phyloP scores from a whole-genome alignment of 768 basidiomycete species.

The Suillus fuscotomentosus region DNA sequence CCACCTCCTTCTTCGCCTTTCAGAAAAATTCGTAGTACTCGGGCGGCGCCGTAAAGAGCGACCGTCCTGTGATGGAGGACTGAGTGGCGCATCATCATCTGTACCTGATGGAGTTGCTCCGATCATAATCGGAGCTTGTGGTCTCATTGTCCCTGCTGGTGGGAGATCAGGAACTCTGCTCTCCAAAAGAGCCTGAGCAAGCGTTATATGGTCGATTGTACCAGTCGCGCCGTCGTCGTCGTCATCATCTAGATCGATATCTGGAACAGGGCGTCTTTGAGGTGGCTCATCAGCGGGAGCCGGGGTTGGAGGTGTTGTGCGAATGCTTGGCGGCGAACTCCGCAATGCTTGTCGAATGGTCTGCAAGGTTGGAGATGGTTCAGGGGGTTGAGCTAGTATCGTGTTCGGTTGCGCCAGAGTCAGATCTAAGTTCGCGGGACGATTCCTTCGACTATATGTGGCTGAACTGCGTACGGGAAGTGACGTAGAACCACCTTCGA shows the following conservation, averaged over 20 bases:
- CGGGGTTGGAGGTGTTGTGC: slow-evolving; percentile 18
- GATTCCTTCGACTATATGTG: slow-evolving; percentile 42
- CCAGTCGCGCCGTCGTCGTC: slow-evolving; percentile 43
- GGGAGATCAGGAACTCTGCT: slow-evolving; percentile 76
- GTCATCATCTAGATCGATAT: slow-evolving; percentile 54
- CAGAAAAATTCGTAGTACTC: slow-evolving; percentile 30
- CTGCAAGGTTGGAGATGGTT: slow-evolving; percentile 63
- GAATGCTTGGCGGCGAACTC: slow-evolving; percentile 38
- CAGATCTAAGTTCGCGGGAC: slow-evolving; percentile 72
- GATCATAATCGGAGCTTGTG: slow-evolving; percentile 70
- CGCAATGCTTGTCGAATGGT: slow-evolving; percentile 65
- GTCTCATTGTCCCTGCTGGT: slow-evolving; percentile 60
- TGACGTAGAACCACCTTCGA: slow-evolving; percentile 15
- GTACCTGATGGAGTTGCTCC: slow-evolving; percentile 39
- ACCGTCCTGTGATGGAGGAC: slow-evolving; percentile 48
- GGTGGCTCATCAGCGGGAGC: slow-evolving; percentile 25
- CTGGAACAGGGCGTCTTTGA: slow-evolving; percentile 36
- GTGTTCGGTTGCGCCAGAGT: slow-evolving; percentile 38
- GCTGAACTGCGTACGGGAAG: slow-evolving; percentile 31
- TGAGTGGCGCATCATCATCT: slow-evolving; percentile 43
- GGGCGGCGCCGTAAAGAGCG: slow-evolving; percentile 30
- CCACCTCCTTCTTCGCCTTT: slow-evolving; percentile 64
- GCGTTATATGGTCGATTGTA: slow-evolving; percentile 60
- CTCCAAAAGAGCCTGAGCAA: slow-evolving; percentile 74
- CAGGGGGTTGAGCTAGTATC: slow-evolving; percentile 34